A percentile compares a stretch with the other conserved stretches of the same genome.
Conservation (phyloP, 2,329 filamentous ascomycete genomes). For the Trichophyton rubrum region DNA sequence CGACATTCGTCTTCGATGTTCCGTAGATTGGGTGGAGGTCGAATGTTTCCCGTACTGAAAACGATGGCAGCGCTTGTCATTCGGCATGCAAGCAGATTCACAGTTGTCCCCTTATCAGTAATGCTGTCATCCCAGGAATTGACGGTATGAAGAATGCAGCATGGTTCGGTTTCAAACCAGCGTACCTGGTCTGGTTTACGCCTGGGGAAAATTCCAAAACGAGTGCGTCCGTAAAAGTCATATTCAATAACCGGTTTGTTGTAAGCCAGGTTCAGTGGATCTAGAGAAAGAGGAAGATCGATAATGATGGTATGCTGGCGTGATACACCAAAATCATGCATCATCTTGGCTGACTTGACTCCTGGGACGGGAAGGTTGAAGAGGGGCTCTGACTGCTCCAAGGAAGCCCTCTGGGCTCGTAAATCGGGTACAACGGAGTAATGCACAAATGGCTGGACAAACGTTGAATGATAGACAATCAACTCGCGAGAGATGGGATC, state of each 20-base stretch:
- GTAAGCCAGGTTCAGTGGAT: constrained; percentile 49
- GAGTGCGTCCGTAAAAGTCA: constrained; percentile 35
- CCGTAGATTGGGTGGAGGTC: constrained; percentile 31
- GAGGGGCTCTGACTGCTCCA: constrained; percentile 18
- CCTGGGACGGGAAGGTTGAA: constrained; percentile 49
- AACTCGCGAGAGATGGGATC: constrained; percentile 54
- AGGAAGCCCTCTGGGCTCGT: constrained; percentile 16
- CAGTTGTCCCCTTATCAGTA: constrained; percentile 24
- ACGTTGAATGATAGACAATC: constrained; percentile 55
- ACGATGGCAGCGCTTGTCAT: constrained; percentile 54
- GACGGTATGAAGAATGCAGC: constrained; percentile 60
- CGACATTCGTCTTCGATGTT: constrained; percentile 51
- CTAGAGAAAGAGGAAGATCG: constrained; percentile 54
- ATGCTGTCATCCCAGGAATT: constrained; percentile 52
- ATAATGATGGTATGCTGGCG: constrained; percentile 51
- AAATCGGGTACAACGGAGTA: constrained; percentile 47
- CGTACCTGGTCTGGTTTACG: constrained; percentile 43
- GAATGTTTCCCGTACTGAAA: constrained; percentile 52
- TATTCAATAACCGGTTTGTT: constrained; percentile 41
- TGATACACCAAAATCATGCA: constrained; percentile 65
- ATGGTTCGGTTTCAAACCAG: constrained; percentile 57
- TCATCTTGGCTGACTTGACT: constrained; percentile 54
- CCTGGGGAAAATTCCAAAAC: constrained; percentile 57
- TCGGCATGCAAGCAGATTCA: constrained; percentile 55
- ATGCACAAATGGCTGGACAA: constrained; percentile 52